These are phyloP conservation scores for Pythium diclinum DNA, from an alignment of 352 stramenopile species.

Conservation along the genomic window DNA sequence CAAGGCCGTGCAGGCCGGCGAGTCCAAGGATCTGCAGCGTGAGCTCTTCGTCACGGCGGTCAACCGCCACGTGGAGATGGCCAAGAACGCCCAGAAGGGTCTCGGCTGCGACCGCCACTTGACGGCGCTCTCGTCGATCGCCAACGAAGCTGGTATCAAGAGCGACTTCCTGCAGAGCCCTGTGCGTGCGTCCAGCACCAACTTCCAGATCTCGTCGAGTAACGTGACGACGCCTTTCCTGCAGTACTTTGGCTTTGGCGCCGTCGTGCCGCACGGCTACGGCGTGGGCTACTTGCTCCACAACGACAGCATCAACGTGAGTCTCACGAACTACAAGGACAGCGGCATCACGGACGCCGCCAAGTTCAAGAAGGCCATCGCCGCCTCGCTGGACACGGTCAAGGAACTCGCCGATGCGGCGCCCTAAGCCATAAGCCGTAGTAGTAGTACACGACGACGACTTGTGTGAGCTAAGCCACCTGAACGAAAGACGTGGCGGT, in stretches of 20 bases:
- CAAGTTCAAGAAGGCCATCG: slow-evolving; percentile 68
- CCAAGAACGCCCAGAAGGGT: slow-evolving; percentile 86
- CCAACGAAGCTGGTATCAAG: slow-evolving; percentile 48
- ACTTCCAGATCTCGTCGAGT: slow-evolving; percentile 90
- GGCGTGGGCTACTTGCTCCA: slow-evolving; percentile 89
- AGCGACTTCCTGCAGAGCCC: slow-evolving; percentile 80
- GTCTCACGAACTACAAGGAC: slow-evolving; percentile 85
- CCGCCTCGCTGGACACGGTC: slow-evolving; percentile 73
- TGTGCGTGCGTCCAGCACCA: slow-evolving; percentile 72
- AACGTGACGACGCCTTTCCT: slow-evolving; percentile 90
- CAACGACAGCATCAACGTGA: slow-evolving; percentile 79
- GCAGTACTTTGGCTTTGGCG: slow-evolving; percentile 89
- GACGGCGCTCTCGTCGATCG: slow-evolving; percentile 75
- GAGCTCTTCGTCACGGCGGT: slow-evolving; percentile 69
- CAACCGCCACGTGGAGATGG: slow-evolving; percentile 86
- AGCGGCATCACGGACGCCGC: slow-evolving; percentile 58
- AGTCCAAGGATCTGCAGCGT: slow-evolving; percentile 46
- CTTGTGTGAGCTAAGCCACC: not conserved
- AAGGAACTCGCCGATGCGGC: slow-evolving; percentile 60
- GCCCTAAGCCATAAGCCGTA: slow-evolving; percentile 24
- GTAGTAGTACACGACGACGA: not conserved
- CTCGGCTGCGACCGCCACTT: slow-evolving; percentile 88
- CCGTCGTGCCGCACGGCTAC: slow-evolving; percentile 86
- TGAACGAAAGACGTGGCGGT: not conserved
- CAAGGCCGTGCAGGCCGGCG: slow-evolving; percentile 44